Base-by-base conservation (phyloP, 768 basidiomycete species). In the Scleroderma citrinum region DNA sequence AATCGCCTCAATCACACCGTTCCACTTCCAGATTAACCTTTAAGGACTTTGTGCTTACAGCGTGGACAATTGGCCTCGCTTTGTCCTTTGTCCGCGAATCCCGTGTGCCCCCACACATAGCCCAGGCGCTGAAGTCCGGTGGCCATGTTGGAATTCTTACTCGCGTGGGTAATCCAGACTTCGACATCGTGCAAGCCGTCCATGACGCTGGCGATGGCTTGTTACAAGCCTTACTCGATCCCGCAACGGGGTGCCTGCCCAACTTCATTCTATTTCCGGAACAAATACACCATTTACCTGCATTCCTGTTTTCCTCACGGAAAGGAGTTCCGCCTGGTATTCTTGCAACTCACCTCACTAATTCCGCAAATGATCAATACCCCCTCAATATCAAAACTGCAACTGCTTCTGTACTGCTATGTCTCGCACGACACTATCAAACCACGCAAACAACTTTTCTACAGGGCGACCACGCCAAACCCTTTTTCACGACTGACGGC, bases 391-490 rank as follows among this genome's bases (percentile, higher is more conserved):
- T 55, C 20, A 67, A 53, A 51, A 55, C 56, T 56, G 70, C 68
- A 50, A 68, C 70, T 42, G 68, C 71, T 39, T 69, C 70, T 32
- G 60, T 75, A 19, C 56, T 76, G 29, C 65, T 78, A 46, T 70
- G 71, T 31, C 67, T 78, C 14, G 75, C 76, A 17, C 76, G 74
- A 53, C 59, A 69, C 23, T 66, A 73, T 17, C 77, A 77, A 53
- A 49, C 55, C 8, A 59, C 61, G 7, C 57, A 65, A n/a, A 32
- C 57, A 17, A 48, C 57, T n/a, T 57, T 56, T 40, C 29, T 55
- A 5, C 51, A 69, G 36, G 59, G 53, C 20, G 55, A 59, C 26
- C 58, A 59, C 35, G 53, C 52, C 17, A 65, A 61, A 34, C 56
- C 60, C 1, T 58, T 70, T 39, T 64, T 64, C 20, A 57, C 66